Conservation (phyloP, 2,329 filamentous ascomycete genomes). For the Decorospora gaudefroyi region DNA sequence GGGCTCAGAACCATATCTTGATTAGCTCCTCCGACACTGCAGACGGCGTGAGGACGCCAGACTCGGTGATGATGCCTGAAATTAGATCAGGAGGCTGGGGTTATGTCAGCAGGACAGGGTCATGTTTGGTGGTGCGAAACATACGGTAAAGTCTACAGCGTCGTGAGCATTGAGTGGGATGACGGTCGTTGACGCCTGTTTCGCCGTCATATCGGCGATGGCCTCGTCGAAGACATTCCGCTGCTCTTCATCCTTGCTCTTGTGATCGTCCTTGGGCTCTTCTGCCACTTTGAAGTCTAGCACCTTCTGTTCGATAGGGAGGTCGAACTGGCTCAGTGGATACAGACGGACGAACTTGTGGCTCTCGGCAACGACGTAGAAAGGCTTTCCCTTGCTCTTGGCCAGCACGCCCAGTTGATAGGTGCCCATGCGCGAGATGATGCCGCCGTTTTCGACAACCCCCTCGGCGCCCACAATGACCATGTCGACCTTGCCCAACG, state of each 20-base stretch:
- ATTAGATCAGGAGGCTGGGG: slow-evolving; percentile 69
- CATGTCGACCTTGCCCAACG: slow-evolving; percentile 73
- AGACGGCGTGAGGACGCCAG: slow-evolving; percentile 70
- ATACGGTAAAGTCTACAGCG: slow-evolving; percentile 72
- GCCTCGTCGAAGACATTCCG: slow-evolving; percentile 54
- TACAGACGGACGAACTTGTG: slow-evolving; percentile 95
- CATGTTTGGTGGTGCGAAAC: slow-evolving; percentile 22
- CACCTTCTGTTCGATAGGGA: slow-evolving; percentile 78
- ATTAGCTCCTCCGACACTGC: slow-evolving; percentile 73
- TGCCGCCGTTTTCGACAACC: slow-evolving; percentile 90
- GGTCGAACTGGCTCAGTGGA: slow-evolving; percentile 77
- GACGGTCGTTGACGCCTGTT: slow-evolving; percentile 19
- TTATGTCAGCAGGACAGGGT: slow-evolving; percentile 6
- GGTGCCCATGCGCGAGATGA: slow-evolving; percentile 84
- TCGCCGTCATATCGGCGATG: slow-evolving; percentile 38
- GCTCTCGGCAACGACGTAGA: slow-evolving; percentile 91
- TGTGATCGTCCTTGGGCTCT: slow-evolving; percentile 23
- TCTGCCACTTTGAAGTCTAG: slow-evolving; percentile 70
- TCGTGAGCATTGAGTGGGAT: slow-evolving; percentile 44
- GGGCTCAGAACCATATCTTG: slow-evolving; percentile 59
- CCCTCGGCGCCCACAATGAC: slow-evolving; percentile 74
- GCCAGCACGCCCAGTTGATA: slow-evolving; percentile 86
- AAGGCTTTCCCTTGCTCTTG: slow-evolving; percentile 70
- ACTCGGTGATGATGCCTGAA: slow-evolving; percentile 75
- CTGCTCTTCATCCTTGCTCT: slow-evolving; percentile 16